Base-by-base conservation (phyloP, 805 yeast species). In the Ogataea neopini region DNA sequence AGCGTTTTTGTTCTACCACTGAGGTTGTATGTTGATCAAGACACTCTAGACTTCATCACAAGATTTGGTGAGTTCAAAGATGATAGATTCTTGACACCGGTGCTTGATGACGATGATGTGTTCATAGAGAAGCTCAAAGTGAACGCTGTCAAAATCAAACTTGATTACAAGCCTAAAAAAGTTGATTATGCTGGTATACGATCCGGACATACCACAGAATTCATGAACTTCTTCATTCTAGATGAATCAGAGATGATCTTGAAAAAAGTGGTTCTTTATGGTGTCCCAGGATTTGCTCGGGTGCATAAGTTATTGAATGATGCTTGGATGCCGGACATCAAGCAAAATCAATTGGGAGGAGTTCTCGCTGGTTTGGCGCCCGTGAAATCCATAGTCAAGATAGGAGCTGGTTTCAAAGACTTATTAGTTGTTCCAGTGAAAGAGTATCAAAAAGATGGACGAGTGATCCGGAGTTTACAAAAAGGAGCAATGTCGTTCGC, bases 131-230 rank as follows among this genome's bases (percentile, higher is more conserved):
- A 81, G 59, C 75, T 89, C 29, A 77, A 78, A 36, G 74, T 90
- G 4, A 76, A 77, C 48, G 70, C 83, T 0, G 68, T 88, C 2
- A 75, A 73, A 40, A 62, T 94, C 17, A 82, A 82, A 51, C 70
- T 94, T 34, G 98, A 94, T 65, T 94, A 94, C 64, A 90, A 89
- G 62, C 98, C 99, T 0, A 90, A 90, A 62, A 86, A 82, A 54
- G 75, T 92, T 23, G 96, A 92, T 63, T 88, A 86, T 60, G 79
- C 82, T 2, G 97, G 96, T 0, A 75, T 91, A 25, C 73, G 88
- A 48, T 85, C 96, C 0, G 98, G 98, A 0, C 89, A 85, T 51
- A 79, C 89, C 0, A 83, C 86, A 2, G 97, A 92, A 62, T 77
- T 94, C 44, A 82, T 89, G 78, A 94, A 94, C 62, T 80, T 94